Evolutionary conservation across 306 rosid genomes (phyloP), one percentile per base, ranked within the genome.

Genomic region (Ziziphus jujuba): DNA sequence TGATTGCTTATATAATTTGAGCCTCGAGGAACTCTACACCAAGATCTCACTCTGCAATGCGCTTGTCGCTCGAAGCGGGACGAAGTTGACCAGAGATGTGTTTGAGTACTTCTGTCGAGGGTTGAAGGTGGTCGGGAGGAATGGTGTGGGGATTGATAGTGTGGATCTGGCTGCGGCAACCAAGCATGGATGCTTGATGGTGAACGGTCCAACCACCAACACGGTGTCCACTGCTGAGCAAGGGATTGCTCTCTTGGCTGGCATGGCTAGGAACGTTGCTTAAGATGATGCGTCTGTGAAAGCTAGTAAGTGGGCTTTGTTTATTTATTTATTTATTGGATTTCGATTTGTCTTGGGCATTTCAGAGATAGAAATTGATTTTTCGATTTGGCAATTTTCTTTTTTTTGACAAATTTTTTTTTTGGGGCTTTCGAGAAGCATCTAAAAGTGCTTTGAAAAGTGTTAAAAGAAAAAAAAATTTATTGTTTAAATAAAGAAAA

Each of bases 121-220:
- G 77, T 84, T 95, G 40, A 95, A 88, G 83, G 99, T 95, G 8
- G 99, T 95, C 3, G 99, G 99, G 0, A 82, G 99, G 99, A 95
- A n/a, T n/a, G n/a, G n/a, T n/a, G n/a, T n/a, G n/a, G n/a, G n/a
- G n/a, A n/a, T n/a, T n/a, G n/a, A n/a, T 43, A 95, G 90, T 76
- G 99, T 95, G 79, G 99, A 95, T 90, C 99, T 93, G 71, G 89
- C 92, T 13, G 99, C 99, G 13, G 99, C 99, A n/a, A 95, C 99
- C 0, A 97, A 95, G 81, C 87, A 83, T 44, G 99, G 99, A 0
- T 95, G 99, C 44, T 63, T 95, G 77, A 97, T 95, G 12, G 99
- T 95, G 6, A 93, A 95, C 61, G 99, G 96, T 0, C 99, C 99
- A 7, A 95, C 97, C 24, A 97, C 99, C 0, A 95, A 95, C 81